Conservation (phyloP, 1,284 basidiomycete species). For the Blastosporella zonata region DNA sequence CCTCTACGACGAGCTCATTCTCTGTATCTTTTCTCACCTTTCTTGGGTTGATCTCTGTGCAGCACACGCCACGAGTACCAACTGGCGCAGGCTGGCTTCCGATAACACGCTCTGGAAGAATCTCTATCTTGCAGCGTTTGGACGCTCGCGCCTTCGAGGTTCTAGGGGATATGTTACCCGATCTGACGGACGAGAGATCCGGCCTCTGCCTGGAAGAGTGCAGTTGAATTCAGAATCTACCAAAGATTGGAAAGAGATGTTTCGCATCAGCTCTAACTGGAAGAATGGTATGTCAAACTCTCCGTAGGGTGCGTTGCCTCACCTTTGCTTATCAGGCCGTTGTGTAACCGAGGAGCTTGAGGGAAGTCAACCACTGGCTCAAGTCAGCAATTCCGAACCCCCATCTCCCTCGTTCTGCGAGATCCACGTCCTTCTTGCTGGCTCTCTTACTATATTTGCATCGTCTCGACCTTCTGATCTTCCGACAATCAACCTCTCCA, state of each 20-base stretch:
- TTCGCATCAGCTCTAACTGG: constrained; percentile 79
- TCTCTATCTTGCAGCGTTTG: constrained; percentile 58
- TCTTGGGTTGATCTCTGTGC: constrained; percentile 64
- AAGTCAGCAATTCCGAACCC: neutral
- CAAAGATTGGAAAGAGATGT: constrained; percentile 82
- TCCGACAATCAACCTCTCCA: constrained; percentile 26
- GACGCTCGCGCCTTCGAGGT: constrained; percentile 63
- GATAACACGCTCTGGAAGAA: constrained; percentile 47
- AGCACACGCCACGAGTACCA: constrained; percentile 58
- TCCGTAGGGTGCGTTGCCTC: constrained; percentile 2
- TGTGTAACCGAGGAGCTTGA: constrained; percentile 44
- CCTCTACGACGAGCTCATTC: constrained; percentile 72
- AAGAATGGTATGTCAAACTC: constrained; percentile 50
- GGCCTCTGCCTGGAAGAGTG: constrained; percentile 54
- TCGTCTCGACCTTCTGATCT: constrained; percentile 28
- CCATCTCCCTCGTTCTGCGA: constrained; percentile 17
- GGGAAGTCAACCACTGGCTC: neutral
- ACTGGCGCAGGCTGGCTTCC: constrained; percentile 61
- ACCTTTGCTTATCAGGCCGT: constrained; percentile 41
- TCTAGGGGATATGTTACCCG: constrained; percentile 56
- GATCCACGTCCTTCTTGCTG: constrained; percentile 40
- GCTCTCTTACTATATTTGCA: constrained; percentile 38
- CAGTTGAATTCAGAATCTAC: constrained; percentile 32
- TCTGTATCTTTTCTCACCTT: constrained; percentile 71
- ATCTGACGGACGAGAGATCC: constrained; percentile 55